Conservation (phyloP, 1,139 yeast species). For the Lodderomyces margitis region DNA sequence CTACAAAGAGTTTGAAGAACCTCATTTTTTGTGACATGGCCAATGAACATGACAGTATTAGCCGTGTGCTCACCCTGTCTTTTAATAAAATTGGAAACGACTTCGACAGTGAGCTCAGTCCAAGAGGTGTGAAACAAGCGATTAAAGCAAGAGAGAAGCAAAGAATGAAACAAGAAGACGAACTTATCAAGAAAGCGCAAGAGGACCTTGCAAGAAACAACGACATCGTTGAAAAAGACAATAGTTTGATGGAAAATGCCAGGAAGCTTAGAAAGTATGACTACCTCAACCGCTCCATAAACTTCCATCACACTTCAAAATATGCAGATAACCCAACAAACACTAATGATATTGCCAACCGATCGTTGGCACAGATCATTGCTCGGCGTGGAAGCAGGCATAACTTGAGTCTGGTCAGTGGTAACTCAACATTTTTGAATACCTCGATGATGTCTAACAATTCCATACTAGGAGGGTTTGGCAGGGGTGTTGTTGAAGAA, state of each 20-base stretch:
- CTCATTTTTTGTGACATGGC: conserved; percentile 40
- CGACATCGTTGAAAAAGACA: conserved; percentile 20
- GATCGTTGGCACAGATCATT: conserved; percentile 11
- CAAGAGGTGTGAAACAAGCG: conserved; percentile 28
- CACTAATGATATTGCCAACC: conserved; percentile 11
- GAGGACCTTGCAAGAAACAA: conserved; percentile 6
- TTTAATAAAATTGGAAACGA: conserved; percentile 22
- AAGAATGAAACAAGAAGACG: conserved; percentile 1
- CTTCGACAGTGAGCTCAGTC: conserved; percentile 32
- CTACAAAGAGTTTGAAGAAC: conserved; percentile 18
- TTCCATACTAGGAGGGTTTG: conserved; percentile 36
- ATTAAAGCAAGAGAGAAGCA: conserved; percentile 9
- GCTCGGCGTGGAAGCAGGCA: conserved; percentile 6
- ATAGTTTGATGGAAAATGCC: conserved; percentile 28
- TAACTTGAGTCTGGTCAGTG: neutral
- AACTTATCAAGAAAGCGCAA: neutral
- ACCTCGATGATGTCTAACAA: conserved; percentile 22
- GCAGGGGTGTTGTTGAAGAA: conserved; percentile 39
- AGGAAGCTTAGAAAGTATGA: conserved; percentile 30
- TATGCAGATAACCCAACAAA: conserved; percentile 10
- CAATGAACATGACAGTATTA: conserved; percentile 24
- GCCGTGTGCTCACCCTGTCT: conserved; percentile 25
- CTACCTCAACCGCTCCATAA: conserved; percentile 21
- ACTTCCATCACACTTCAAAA: neutral
- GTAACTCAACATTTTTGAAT: conserved; percentile 19